These are phyloP conservation scores for Cytospora schulzeri DNA, from an alignment of 2,329 filamentous ascomycete species.

Conservation along the genomic window DNA sequence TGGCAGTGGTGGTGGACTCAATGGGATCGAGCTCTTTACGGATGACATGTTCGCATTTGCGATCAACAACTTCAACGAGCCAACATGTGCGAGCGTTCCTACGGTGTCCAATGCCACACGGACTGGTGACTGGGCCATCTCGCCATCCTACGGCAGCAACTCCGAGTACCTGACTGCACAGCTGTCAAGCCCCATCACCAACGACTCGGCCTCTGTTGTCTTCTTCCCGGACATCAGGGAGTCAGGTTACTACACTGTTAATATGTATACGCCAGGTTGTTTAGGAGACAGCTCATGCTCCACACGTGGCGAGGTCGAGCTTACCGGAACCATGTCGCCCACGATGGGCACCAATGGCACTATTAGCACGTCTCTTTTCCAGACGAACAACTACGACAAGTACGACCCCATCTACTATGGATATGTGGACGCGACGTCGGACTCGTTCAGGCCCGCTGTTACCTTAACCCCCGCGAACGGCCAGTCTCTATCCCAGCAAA, in stretches of 20 bases:
- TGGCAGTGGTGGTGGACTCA: conserved; percentile 79
- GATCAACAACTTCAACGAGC: conserved; percentile 85
- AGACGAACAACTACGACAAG: conserved; percentile 96
- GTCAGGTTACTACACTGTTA: conserved; percentile 88
- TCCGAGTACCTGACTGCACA: conserved; percentile 76
- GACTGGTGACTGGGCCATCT: conserved; percentile 74
- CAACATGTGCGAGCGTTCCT: conserved; percentile 68
- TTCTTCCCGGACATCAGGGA: conserved; percentile 85
- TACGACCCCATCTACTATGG: conserved; percentile 92
- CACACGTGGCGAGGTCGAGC: conserved; percentile 77
- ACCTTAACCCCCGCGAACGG: conserved; percentile 71
- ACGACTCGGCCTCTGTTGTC: conserved; percentile 67
- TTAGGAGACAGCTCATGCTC: conserved; percentile 74
- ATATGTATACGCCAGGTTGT: conserved; percentile 92
- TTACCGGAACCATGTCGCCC: conserved; percentile 70
- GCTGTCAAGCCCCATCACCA: conserved; percentile 57
- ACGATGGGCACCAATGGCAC: conserved; percentile 42
- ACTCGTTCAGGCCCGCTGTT: conserved; percentile 76
- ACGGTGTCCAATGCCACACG: conserved; percentile 66
- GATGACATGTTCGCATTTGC: conserved; percentile 86
- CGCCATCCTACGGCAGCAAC: conserved; percentile 67
- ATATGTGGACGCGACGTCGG: conserved; percentile 73
- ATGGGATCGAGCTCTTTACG: conserved; percentile 84
- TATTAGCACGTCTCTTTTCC: conserved; percentile 66
- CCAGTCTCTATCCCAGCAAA: conserved; percentile 64